Evolutionary conservation across 148 eudicot species (phyloP).

Genomic region (Amaranthus cruentus): DNA sequence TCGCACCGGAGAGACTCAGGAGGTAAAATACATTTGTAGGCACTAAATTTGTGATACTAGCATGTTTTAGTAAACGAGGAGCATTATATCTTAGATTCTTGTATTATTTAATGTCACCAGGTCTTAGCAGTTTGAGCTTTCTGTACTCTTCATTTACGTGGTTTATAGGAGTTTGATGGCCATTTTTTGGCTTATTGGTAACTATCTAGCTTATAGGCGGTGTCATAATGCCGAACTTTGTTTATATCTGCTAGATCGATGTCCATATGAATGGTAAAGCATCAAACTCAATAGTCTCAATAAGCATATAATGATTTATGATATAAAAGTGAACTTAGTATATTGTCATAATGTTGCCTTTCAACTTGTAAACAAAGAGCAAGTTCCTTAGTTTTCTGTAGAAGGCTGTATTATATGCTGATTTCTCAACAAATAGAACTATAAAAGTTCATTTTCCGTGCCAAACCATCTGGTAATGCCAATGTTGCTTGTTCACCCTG

Average conservation of each 20-base stretch:
- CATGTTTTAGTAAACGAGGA: background rate
- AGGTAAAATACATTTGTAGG: slow-evolving; percentile 34
- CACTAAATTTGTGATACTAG: too few species aligned
- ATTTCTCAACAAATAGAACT: background rate
- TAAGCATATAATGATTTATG: too few species aligned
- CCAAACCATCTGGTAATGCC: background rate
- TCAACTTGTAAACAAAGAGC: too few species aligned
- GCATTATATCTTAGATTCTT: background rate
- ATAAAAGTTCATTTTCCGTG: background rate
- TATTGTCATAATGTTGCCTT: background rate
- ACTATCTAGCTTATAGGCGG: background rate
- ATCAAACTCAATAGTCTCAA: too few species aligned
- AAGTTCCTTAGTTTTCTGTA: too few species aligned
- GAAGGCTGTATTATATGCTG: background rate
- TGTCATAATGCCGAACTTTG: background rate
- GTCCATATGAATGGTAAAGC: too few species aligned
- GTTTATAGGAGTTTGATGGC: too few species aligned
- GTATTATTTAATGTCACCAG: too few species aligned
- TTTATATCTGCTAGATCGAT: too few species aligned
- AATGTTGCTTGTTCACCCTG: background rate
- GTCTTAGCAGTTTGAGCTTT: too few species aligned
- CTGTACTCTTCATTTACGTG: too few species aligned
- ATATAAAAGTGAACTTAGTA: too few species aligned
- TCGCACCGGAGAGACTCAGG: slow-evolving; percentile 85
- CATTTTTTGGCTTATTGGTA: background rate